Conservation (phyloP, 2,329 filamentous ascomycete genomes). For the Curvularia lunata region DNA sequence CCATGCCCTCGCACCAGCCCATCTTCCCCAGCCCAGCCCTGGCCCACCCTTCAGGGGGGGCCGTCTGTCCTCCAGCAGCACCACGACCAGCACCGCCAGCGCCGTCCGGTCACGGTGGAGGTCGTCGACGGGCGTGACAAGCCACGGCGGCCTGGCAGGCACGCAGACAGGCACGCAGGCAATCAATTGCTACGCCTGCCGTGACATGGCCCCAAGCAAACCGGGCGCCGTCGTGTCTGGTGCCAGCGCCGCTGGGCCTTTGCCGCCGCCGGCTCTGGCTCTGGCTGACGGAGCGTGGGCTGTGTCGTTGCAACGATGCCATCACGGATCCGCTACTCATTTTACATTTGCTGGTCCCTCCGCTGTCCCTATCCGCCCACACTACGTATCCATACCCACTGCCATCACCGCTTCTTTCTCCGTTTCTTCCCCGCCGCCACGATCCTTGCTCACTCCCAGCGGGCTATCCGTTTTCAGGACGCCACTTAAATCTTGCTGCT, state of each 20-base stretch:
- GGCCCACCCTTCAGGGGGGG: slow-evolving; percentile 20
- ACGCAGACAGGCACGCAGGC: neutral
- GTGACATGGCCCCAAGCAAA: slow-evolving; percentile 32
- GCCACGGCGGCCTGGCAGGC: neutral
- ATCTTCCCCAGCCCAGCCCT: slow-evolving; percentile 36
- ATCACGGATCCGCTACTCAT: slow-evolving; percentile 37
- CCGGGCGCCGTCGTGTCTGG: slow-evolving; percentile 14
- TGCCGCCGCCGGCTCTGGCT: neutral
- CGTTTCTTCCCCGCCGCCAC: slow-evolving; percentile 48
- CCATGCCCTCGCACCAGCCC: slow-evolving; percentile 29
- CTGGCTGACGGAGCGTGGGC: slow-evolving; percentile 13
- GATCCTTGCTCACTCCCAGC: slow-evolving; percentile 45
- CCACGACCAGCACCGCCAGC: neutral
- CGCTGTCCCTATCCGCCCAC: slow-evolving; percentile 47
- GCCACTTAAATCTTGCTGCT: slow-evolving; percentile 51
- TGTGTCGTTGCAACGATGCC: slow-evolving; percentile 35
- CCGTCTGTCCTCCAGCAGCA: slow-evolving; percentile 5
- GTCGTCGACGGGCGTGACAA: neutral
- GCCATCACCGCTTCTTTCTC: slow-evolving; percentile 48
- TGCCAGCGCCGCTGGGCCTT: slow-evolving; percentile 30
- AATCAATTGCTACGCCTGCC: no score
- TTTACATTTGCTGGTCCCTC: slow-evolving; percentile 44
- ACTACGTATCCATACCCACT: slow-evolving; percentile 46
- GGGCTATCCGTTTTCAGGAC: slow-evolving; percentile 46
- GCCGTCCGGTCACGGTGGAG: slow-evolving; percentile 17